Percentiles rank a stretch among this genome's conserved stretches.
phyloP scores from a whole-genome alignment of 2,329 filamentous ascomycete species.

The Hirsutella minnesotensis region DNA sequence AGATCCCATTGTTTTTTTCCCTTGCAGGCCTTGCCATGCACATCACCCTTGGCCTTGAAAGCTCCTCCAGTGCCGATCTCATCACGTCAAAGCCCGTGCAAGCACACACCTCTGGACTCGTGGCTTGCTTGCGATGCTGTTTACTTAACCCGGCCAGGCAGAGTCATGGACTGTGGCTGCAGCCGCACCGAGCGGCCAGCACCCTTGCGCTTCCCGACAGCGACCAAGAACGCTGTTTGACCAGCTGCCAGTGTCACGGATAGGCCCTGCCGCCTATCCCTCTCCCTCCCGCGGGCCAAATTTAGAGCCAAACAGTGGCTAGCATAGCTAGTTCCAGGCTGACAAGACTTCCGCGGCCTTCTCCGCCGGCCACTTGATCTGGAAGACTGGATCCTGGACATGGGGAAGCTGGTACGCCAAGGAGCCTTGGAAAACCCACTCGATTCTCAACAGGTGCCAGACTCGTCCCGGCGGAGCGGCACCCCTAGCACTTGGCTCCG shows the following conservation, averaged over 20 bases:
- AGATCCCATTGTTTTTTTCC: conserved; percentile 8
- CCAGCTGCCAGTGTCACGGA: background rate
- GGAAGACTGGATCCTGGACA: background rate
- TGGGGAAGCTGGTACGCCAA: background rate
- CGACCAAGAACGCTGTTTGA: no score
- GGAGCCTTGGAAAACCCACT: background rate
- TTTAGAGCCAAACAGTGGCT: background rate
- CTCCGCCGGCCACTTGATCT: background rate
- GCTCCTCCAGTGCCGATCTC: conserved; percentile 3
- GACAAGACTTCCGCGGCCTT: background rate
- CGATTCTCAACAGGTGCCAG: conserved; percentile 1
- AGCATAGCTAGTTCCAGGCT: background rate
- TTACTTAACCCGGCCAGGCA: no score
- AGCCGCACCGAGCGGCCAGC: background rate
- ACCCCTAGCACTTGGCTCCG: conserved; percentile 3
- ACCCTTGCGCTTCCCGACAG: background rate
- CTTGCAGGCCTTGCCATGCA: conserved; percentile 1
- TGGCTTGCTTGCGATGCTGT: no score
- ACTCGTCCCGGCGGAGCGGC: conserved; percentile 4
- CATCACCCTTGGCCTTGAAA: conserved; percentile 4
- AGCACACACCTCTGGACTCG: no score
- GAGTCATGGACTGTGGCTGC: background rate
- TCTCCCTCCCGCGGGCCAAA: background rate
- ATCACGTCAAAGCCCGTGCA: background rate
- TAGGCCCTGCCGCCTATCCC: background rate